phyloP scores from a whole-genome alignment of 164 flowering plant species.

The Liriodendron chinense region DNA sequence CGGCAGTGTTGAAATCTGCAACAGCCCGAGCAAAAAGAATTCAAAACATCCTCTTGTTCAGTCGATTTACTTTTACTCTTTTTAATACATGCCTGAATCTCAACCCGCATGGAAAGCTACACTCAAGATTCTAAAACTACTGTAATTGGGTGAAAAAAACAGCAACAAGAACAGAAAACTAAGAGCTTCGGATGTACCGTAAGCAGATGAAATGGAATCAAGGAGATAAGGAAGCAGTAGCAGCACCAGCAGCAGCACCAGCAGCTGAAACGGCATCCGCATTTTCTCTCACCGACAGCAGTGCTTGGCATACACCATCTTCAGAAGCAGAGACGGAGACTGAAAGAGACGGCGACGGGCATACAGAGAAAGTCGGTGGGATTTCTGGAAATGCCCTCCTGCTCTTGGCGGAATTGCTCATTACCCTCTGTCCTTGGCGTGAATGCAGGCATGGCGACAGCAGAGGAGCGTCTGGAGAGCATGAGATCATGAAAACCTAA shows the following conservation, averaged over 20 bases:
- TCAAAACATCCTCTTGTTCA: neutral
- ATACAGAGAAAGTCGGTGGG: neutral
- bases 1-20: neutral
- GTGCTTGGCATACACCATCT: slow-evolving; percentile 19
- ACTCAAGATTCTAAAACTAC: neutral
- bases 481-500: slow-evolving; percentile 24
- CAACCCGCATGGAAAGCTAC: neutral
- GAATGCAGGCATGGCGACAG: slow-evolving; percentile 13
- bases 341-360: slow-evolving; percentile 2
- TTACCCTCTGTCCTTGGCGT: neutral
- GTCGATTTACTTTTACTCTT: neutral
- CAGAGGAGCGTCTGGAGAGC: neutral
- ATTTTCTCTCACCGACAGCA: slow-evolving; percentile 23
- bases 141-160: neutral
- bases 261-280: slow-evolving; percentile 17
- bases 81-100: neutral
- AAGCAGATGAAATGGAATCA: slow-evolving; percentile 19
- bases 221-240: slow-evolving; percentile 27
- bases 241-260: slow-evolving; percentile 15
- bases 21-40: neutral
- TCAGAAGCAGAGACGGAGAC: slow-evolving; percentile 17
- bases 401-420: slow-evolving; percentile 12
- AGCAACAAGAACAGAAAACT: neutral
- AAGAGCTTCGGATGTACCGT: slow-evolving; percentile 24
- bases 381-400: slow-evolving; percentile 8